Conservation (phyloP, 106 monocot genomes). For the Apostasia ramifera region DNA sequence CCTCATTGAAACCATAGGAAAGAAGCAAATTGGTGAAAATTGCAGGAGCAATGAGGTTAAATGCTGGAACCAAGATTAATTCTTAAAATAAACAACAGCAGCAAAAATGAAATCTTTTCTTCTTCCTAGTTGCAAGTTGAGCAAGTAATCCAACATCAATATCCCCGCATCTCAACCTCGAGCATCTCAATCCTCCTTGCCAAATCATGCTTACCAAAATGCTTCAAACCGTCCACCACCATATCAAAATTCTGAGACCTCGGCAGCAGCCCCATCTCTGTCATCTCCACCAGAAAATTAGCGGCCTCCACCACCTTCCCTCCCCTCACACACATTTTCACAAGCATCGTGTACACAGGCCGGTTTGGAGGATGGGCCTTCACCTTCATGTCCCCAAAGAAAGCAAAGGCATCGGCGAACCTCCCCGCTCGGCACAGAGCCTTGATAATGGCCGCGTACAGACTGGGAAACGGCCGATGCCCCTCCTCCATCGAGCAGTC, state of each 20-base stretch:
- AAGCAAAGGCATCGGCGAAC: slow-evolving; percentile 68
- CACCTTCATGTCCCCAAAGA: slow-evolving; percentile 82
- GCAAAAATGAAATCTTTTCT: too few species aligned
- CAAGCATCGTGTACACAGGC: slow-evolving; percentile 92
- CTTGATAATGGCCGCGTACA: slow-evolving; percentile 82
- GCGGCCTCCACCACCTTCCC: slow-evolving; percentile 80
- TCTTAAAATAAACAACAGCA: too few species aligned
- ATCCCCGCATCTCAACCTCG: slow-evolving; percentile 19
- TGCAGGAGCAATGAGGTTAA: too few species aligned
- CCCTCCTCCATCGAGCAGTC: slow-evolving; percentile 62
- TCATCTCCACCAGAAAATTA: slow-evolving; percentile 89
- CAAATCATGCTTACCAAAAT: slow-evolving; percentile 75
- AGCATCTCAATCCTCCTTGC: slow-evolving; percentile 81
- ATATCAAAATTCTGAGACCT: slow-evolving; percentile 65
- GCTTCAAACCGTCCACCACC: slow-evolving; percentile 84
- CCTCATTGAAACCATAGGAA: too few species aligned
- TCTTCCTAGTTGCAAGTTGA: not conserved
- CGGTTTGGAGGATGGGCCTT: slow-evolving; percentile 71
- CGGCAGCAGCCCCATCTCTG: slow-evolving; percentile 63
- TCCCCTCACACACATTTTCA: slow-evolving; percentile 90
- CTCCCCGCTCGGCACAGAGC: slow-evolving; percentile 73
- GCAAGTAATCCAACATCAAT: not conserved
- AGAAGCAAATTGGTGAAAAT: too few species aligned
- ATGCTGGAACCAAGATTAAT: too few species aligned
- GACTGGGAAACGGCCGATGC: slow-evolving; percentile 74